phyloP scores from a whole-genome alignment of 306 rosid species.

The Fragaria iinumae region DNA sequence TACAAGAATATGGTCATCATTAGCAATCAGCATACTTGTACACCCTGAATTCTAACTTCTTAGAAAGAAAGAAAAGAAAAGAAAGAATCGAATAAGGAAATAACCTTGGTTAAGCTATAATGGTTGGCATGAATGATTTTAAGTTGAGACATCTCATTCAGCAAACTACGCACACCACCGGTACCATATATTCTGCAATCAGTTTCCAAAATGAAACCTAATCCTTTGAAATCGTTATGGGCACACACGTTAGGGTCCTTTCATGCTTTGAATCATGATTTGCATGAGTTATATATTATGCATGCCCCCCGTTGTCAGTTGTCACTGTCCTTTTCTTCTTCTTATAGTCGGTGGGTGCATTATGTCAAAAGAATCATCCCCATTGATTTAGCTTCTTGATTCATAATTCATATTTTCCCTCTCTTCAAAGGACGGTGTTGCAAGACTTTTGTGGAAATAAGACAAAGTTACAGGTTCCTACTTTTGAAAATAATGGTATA shows the following conservation, averaged over 20 bases:
- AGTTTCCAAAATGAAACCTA: neutral
- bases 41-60: neutral
- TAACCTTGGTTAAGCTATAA: neutral
- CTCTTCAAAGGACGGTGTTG: neutral
- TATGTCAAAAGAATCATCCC: neutral
- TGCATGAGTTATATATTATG: neutral
- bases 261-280: neutral
- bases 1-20: too few species aligned
- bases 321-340: neutral
- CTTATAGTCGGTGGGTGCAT: neutral
- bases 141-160: neutral
- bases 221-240: neutral
- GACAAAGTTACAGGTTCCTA: neutral
- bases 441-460: neutral
- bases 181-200: neutral
- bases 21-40: too few species aligned
- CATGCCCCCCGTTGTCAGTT: neutral
- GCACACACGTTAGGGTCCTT: neutral
- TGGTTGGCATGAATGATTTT: neutral
- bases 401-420: neutral
- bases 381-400: constrained; percentile 1
- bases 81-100: neutral
- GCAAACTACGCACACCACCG: neutral
- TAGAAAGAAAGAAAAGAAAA: neutral
- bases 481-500: neutral